Evolutionary conservation across 768 basidiomycete species (phyloP), one percentile per base, ranked within the genome.

Genomic region (Lentinula edodes): DNA sequence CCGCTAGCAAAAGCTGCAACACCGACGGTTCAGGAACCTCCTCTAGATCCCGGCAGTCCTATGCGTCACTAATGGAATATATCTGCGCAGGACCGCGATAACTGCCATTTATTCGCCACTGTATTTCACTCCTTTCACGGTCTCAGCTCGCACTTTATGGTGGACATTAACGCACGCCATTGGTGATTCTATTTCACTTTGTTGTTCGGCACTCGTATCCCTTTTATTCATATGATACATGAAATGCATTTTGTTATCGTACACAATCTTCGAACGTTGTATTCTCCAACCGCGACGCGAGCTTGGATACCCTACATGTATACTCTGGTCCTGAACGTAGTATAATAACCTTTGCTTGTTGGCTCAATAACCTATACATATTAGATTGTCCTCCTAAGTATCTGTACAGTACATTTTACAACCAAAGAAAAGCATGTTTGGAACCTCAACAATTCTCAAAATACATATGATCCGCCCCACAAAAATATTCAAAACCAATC

Each of bases 31-130:
- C 50, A 36, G 28, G 52, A 42, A n/a, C 20, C 41, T 3, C 15
- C 32, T n/a, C 28, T 62, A 15, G 61, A 65, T 58, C 62, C 64
- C 45, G 62, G 62, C 32, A 63, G 62, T 52, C 62, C 62, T 1
- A 63, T 63, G 62, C 58, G 58, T 15, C 55, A 45, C 52, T 48
- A 32, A 36, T 43, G 15, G 52, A 18, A 54, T 9, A 36, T 18
- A 20, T 15, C 16, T 54, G 53, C 36, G 38, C 53, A 41, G 53
- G 53, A 39, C 18, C 53, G 36, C 53, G n/a, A 39, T 2, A 1
- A 18, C 8, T 42, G 55, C 41, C 12, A 23, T 32, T n/a, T 18
- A 35, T 41, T 18, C 12, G 3, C 9, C 23, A 20, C 3, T 4
- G 16, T 56, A 56, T 56, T 34, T 28, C 20, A 45, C 16, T 43